Evolutionary conservation across 805 yeast genomes (phyloP).

Genomic region (Ogataea allantospora): DNA sequence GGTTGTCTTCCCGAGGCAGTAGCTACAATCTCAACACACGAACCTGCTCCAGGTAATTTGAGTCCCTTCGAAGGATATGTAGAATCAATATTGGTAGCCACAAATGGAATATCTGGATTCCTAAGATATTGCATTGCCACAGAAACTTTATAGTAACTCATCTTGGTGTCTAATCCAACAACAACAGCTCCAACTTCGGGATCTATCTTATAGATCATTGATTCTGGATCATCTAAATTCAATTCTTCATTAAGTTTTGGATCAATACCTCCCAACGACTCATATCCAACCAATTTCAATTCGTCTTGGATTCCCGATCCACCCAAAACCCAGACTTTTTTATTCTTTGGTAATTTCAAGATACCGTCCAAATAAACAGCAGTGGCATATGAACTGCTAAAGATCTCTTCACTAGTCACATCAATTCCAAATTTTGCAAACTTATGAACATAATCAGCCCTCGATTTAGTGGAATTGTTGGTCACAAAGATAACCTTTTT

Average conservation of each 20-base stretch:
- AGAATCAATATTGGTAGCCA: conserved; percentile 94
- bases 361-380: conserved; percentile 83
- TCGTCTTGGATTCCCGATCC: conserved; percentile 85
- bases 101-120: conserved; percentile 63
- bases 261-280: conserved; percentile 81
- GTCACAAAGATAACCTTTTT: conserved; percentile 88
- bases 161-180: conserved; percentile 75
- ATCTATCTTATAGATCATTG: conserved; percentile 59
- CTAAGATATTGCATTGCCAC: conserved; percentile 77
- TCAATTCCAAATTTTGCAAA: conserved; percentile 60
- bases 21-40: conserved; percentile 75
- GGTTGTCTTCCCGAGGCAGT: conserved; percentile 80
- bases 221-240: conserved; percentile 55
- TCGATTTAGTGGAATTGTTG: conserved; percentile 90
- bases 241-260: conserved; percentile 53
- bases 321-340: conserved; percentile 88
- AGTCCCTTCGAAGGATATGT: conserved; percentile 89
- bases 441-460: conserved; percentile 72
- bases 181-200: conserved; percentile 81
- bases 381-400: conserved; percentile 89
- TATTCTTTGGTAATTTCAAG: conserved; percentile 65
- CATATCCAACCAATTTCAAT: conserved; percentile 68
- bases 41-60: conserved; percentile 93
- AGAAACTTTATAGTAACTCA: conserved; percentile 82
- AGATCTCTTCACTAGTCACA: conserved; percentile 62